These are phyloP conservation scores for Globisporangium uncinulatum DNA, from an alignment of 352 stramenopile genomes.

Conservation along the genomic window DNA sequence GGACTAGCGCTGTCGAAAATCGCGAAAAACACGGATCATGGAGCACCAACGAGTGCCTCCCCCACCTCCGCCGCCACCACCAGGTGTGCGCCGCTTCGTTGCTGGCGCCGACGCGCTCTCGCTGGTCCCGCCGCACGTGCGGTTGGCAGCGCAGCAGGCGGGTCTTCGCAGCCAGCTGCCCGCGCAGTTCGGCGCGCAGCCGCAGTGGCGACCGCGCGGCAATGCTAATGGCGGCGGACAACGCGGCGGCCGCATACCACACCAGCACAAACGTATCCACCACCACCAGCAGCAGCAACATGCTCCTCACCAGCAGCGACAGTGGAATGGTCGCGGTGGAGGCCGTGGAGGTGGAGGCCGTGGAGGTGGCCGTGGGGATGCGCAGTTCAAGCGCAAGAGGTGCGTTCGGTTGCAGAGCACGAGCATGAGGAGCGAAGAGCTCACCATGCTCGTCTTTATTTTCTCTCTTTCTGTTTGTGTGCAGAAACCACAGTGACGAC, in stretches of 20 bases:
- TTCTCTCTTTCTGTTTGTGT: constrained; percentile 1
- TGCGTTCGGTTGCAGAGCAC: constrained; percentile 3
- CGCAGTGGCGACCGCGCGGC: constrained; percentile 27
- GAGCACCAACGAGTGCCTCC: constrained; percentile 11
- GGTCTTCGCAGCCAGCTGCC: constrained; percentile 13
- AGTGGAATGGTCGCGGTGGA: constrained; percentile 15
- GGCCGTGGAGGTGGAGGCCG: constrained; percentile 17
- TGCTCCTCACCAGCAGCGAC: constrained; percentile 4
- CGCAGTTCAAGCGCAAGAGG: constrained; percentile 43
- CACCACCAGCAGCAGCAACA: constrained; percentile 9
- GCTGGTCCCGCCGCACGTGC: constrained; percentile 40
- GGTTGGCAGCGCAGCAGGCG: constrained; percentile 41
- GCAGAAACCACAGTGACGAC: constrained; percentile 34
- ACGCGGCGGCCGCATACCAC: constrained; percentile 10
- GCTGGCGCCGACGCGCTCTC: not conserved
- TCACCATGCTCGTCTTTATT: not conserved
- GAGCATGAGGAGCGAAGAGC: not conserved
- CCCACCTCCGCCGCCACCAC: constrained; percentile 13
- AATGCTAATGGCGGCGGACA: constrained; percentile 2
- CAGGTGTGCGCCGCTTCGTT: constrained; percentile 12
- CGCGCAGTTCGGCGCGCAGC: constrained; percentile 17
- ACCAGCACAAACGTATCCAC: constrained; percentile 9
- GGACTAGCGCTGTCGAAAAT: not conserved
- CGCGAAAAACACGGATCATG: not conserved
- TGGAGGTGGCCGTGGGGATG: constrained; percentile 11